Base-by-base conservation (phyloP, 2,329 filamentous ascomycete genomes). In the Alternaria gaisen region DNA sequence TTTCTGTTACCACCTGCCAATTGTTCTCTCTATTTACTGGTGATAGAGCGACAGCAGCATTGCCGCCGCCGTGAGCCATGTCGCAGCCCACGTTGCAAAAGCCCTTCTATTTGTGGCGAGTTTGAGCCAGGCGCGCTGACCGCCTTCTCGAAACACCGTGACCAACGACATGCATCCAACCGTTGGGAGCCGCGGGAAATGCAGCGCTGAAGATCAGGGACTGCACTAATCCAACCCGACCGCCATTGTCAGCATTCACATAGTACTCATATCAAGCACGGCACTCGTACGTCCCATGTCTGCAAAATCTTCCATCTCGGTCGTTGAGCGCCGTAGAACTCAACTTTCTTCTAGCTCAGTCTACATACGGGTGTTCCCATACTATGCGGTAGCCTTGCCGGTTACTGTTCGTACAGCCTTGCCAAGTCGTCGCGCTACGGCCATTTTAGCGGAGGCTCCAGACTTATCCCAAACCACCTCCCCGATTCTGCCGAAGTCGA, bases 391-490 rank as follows among this genome's bases (percentile, higher is more conserved):
- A 66, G 51, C 32, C 56, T 50, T 64, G 55, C 61, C 57, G 60
- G 53, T 44, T 57, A 57, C 60, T 66, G 52, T 61, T 67, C 51
- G 63, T 55, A 41, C 46, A 65, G 60, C 61, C 61, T 41, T 63
- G 65, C 60, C 61, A 48, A 60, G 47, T 47, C 48, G 53, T 46
- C 40, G 55, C 71, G 68, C 72, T 73, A 71, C 71, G 67, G 69
- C 66, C 61, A 61, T 62, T 42, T 42, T 53, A 64, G 60, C 69
- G 68, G 70, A 72, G 60, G 65, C 65, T 70, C 69, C 64, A 71
- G 66, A 66, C 61, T 63, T 43, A 18, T 43, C 55, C 43, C 52
- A 63, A 59, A 66, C 62, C 70, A 67, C 68, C 63, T 66, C 60
- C 64, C 65, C 62, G 67, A 64, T 66, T 63, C 56, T 53, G 57